phyloP scores from a whole-genome alignment of 2,329 filamentous ascomycete species.

The Paracoccidioides brasiliensis region DNA sequence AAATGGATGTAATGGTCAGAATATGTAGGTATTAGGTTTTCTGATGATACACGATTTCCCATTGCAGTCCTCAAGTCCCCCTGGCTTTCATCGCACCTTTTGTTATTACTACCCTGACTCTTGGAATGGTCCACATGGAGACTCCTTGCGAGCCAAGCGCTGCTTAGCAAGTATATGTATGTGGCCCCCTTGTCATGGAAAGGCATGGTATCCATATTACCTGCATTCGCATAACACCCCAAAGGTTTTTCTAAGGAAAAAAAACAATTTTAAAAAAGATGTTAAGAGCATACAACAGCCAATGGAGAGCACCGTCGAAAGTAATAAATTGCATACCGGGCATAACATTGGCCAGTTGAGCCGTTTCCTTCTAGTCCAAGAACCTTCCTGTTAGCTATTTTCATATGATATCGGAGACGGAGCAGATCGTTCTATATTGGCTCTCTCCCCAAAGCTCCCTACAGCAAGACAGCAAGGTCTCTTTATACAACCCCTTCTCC shows the following conservation, averaged over 20 bases:
- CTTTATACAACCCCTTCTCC: constrained; percentile 4
- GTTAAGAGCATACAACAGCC: neutral
- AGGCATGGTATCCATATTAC: constrained; percentile 3
- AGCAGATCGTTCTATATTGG: neutral
- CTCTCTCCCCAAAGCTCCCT: constrained; percentile 3
- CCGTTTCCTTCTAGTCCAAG: neutral
- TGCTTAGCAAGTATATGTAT: too few species aligned
- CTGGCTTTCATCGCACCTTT: neutral
- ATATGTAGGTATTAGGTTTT: neutral
- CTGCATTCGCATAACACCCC: neutral
- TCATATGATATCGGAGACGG: neutral
- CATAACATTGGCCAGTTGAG: neutral
- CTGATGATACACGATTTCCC: neutral
- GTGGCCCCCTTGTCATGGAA: neutral
- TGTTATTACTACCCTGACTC: neutral
- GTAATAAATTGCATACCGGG: neutral
- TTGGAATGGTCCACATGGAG: neutral
- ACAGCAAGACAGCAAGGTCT: constrained; percentile 4
- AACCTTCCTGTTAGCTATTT: neutral
- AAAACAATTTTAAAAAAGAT: neutral
- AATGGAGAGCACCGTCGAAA: neutral
- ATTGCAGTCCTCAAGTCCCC: neutral
- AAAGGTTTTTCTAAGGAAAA: neutral
- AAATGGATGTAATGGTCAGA: neutral
- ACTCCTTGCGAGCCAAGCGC: neutral